A percentile compares a stretch with the other conserved stretches of the same genome.
Evolutionary conservation across 345 rosid genomes (phyloP).

Genomic region (Hibiscus tridactylites): DNA sequence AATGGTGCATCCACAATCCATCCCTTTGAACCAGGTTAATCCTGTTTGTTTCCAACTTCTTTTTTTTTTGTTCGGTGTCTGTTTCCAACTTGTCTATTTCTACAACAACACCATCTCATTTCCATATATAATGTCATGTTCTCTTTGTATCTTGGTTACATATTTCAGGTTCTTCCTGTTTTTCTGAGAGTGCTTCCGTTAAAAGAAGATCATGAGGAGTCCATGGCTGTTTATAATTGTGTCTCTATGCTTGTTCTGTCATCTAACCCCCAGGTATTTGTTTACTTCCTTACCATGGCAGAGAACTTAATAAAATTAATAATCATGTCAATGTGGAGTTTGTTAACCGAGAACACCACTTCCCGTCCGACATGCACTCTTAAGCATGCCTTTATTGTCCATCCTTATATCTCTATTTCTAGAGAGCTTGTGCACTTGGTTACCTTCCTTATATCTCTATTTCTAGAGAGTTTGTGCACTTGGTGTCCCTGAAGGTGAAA

Average conservation of each 20-base stretch:
- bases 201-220: constrained; percentile 93
- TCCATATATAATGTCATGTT: neutral
- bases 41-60: constrained; percentile 2
- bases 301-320: neutral
- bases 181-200: constrained; percentile 84
- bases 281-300: neutral
- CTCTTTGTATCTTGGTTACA: constrained; percentile 6
- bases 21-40: constrained; percentile 84
- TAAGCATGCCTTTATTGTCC: neutral
- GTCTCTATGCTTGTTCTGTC: constrained; percentile 68
- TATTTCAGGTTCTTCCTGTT: constrained; percentile 79
- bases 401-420: neutral
- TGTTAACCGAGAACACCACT: neutral
- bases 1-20: constrained; percentile 70
- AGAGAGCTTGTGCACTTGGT: neutral
- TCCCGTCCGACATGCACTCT: neutral
- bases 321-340: neutral
- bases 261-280: constrained; percentile 71
- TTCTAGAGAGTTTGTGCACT: neutral
- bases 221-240: constrained; percentile 79
- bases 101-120: neutral
- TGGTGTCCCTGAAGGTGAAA: neutral
- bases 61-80: neutral
- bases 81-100: neutral
- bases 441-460: neutral